Percentiles rank a stretch among this genome's conserved stretches.
Evolutionary conservation across 2,329 filamentous ascomycete genomes (phyloP).

Genomic region (Ramichloridium luteum): DNA sequence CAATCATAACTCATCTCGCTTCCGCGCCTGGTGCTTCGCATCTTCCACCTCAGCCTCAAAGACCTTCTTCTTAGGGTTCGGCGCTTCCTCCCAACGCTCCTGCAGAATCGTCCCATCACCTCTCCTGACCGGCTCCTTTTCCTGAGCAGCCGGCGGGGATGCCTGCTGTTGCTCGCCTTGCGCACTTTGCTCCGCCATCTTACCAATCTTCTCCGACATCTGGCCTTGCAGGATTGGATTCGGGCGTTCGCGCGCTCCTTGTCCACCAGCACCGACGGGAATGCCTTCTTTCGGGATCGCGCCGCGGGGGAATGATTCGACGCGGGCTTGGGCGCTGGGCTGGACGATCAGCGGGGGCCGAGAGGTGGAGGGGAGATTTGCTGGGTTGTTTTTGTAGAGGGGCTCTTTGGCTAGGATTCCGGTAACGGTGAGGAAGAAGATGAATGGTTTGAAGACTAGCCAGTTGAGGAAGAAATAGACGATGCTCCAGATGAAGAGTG

Average conservation of each 20-base stretch:
- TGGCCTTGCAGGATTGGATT: constrained; percentile 19
- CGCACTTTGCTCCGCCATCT: constrained; percentile 30
- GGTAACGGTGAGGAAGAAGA: constrained; percentile 44
- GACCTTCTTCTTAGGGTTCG: constrained; percentile 51
- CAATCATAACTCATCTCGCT: constrained; percentile 23
- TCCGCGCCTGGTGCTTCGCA: constrained; percentile 14
- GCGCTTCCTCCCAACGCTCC: constrained; percentile 24
- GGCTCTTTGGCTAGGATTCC: constrained; percentile 28
- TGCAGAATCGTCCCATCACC: constrained; percentile 37
- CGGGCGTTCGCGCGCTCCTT: constrained; percentile 26
- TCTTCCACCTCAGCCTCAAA: constrained; percentile 42
- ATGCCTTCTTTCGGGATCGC: constrained; percentile 21
- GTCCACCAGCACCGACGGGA: constrained; percentile 40
- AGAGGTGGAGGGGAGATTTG: constrained; percentile 18
- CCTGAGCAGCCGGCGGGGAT: constrained; percentile 4
- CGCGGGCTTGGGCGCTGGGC: constrained; percentile 30
- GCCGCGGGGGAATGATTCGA: constrained; percentile 22
- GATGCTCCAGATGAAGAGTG: constrained; percentile 28
- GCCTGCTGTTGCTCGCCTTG: constrained; percentile 5
- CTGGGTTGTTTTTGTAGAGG: constrained; percentile 4
- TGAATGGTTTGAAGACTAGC: constrained; percentile 19
- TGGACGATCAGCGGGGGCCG: constrained; percentile 31
- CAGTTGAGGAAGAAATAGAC: constrained; percentile 17
- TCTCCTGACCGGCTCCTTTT: constrained; percentile 19
- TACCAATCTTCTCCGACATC: constrained; percentile 30